Conservation (phyloP, 2,329 filamentous ascomycete species). For the Zymoseptoria brevis region DNA sequence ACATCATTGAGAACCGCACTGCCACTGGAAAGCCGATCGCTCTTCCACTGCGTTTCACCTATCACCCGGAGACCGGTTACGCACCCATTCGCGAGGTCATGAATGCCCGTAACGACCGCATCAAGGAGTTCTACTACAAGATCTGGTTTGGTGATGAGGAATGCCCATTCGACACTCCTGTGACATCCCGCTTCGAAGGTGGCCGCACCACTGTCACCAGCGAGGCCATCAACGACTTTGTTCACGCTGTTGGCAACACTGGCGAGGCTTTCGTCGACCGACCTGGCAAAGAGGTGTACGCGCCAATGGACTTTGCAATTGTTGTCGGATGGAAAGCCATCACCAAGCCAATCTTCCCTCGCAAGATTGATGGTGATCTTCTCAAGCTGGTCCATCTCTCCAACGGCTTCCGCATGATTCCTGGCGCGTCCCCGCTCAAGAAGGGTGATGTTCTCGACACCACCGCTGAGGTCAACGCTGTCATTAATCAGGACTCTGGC, state of each 20-base stretch:
- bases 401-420: slow-evolving; percentile 97
- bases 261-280: slow-evolving; percentile 95
- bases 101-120: slow-evolving; percentile 89
- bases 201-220: slow-evolving; percentile 79
- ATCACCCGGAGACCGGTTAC: slow-evolving; percentile 91
- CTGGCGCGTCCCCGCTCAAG: slow-evolving; percentile 87
- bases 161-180: slow-evolving; percentile 73
- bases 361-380: slow-evolving; percentile 89
- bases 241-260: slow-evolving; percentile 97
- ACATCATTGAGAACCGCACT: slow-evolving; percentile 87
- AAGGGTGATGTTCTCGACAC: slow-evolving; percentile 90
- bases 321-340: slow-evolving; percentile 67
- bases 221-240: slow-evolving; percentile 94
- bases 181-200: slow-evolving; percentile 83
- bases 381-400: slow-evolving; percentile 94
- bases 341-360: slow-evolving; percentile 97
- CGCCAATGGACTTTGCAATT: slow-evolving; percentile 78
- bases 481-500: slow-evolving; percentile 95
- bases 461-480: slow-evolving; percentile 90
- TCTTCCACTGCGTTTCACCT: slow-evolving; percentile 79
- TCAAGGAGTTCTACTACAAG: slow-evolving; percentile 99
- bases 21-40: slow-evolving; percentile 75
- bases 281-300: slow-evolving; percentile 85
- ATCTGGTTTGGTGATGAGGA: slow-evolving; percentile 90
- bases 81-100: slow-evolving; percentile 97